phyloP scores from a whole-genome alignment of 495 filamentous ascomycete species.

The Annulohypoxylon bovei region DNA sequence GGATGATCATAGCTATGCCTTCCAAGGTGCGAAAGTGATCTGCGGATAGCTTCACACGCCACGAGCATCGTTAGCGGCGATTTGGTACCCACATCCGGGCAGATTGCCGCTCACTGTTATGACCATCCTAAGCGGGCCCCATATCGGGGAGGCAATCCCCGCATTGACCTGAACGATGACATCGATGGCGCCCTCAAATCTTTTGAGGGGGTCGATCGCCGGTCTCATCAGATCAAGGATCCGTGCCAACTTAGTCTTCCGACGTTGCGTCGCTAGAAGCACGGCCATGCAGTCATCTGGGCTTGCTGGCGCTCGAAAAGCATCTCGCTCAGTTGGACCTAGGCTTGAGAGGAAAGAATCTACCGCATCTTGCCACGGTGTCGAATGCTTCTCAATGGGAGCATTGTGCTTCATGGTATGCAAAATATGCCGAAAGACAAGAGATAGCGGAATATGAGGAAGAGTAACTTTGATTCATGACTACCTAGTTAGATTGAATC shows the following conservation, averaged over 20 bases:
- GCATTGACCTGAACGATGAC: slow-evolving; percentile 38
- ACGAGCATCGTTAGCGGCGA: slow-evolving; percentile 15
- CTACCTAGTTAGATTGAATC: not conserved
- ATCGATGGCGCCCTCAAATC: slow-evolving; percentile 37
- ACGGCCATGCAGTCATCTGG: slow-evolving; percentile 31
- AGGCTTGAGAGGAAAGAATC: slow-evolving; percentile 30
- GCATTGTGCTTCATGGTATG: slow-evolving; percentile 5
- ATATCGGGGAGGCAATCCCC: slow-evolving; percentile 36
- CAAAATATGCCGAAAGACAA: not conserved
- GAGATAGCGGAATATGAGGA: not conserved
- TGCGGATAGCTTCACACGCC: slow-evolving; percentile 18
- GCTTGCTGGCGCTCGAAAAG: slow-evolving; percentile 24
- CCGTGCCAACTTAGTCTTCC: slow-evolving; percentile 27
- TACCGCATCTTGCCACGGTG: slow-evolving; percentile 30
- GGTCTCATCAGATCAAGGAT: slow-evolving; percentile 32
- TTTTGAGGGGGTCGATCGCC: slow-evolving; percentile 28
- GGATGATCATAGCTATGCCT: slow-evolving; percentile 41
- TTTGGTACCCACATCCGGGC: not conserved
- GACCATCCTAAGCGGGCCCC: slow-evolving; percentile 35
- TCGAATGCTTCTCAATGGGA: not conserved
- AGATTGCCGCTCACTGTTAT: slow-evolving; percentile 26
- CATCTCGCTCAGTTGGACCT: slow-evolving; percentile 16
- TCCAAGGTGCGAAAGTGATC: slow-evolving; percentile 44
- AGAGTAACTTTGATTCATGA: not conserved
- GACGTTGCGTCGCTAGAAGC: slow-evolving; percentile 30